Percentiles rank a stretch among this genome's conserved stretches.
Evolutionary conservation across 1,284 basidiomycete species (phyloP).

Genomic region (Cryptococcus sp.): DNA sequence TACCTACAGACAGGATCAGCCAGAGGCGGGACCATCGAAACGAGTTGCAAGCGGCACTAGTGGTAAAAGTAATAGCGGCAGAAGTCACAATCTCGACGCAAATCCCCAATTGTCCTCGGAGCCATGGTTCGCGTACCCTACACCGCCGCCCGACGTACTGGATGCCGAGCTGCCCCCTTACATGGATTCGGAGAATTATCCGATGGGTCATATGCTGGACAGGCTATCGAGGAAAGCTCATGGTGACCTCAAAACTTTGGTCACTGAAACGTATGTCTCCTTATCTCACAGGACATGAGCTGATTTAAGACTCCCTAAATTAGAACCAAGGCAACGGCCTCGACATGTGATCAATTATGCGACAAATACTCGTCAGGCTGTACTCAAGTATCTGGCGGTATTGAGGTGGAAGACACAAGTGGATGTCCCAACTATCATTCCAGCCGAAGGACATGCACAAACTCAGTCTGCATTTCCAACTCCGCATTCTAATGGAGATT

Average conservation of each 20-base stretch:
- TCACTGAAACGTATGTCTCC: conserved; percentile 32
- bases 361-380: conserved; percentile 36
- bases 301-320: conserved; percentile 14
- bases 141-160: conserved; percentile 32
- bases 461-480: conserved; percentile 33
- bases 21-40: neutral
- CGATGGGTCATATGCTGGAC: conserved; percentile 33
- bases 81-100: no score
- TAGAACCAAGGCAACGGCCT: conserved; percentile 27
- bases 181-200: conserved; percentile 36
- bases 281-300: neutral
- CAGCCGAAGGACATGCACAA: neutral
- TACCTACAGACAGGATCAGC: neutral
- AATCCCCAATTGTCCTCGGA: conserved; percentile 40
- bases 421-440: conserved; percentile 19
- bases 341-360: conserved; percentile 41
- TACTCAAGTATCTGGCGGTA: conserved; percentile 43
- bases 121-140: conserved; percentile 40
- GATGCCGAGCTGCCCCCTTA: conserved; percentile 42
- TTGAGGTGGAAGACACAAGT: conserved; percentile 43
- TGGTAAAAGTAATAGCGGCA: neutral
- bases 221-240: conserved; percentile 33
- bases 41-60: neutral
- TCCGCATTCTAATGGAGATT: conserved; percentile 36
- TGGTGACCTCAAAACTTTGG: conserved; percentile 29